Evolutionary conservation across 176 grass and related monocot genomes (phyloP).

Genomic region (Bromus sterilis): DNA sequence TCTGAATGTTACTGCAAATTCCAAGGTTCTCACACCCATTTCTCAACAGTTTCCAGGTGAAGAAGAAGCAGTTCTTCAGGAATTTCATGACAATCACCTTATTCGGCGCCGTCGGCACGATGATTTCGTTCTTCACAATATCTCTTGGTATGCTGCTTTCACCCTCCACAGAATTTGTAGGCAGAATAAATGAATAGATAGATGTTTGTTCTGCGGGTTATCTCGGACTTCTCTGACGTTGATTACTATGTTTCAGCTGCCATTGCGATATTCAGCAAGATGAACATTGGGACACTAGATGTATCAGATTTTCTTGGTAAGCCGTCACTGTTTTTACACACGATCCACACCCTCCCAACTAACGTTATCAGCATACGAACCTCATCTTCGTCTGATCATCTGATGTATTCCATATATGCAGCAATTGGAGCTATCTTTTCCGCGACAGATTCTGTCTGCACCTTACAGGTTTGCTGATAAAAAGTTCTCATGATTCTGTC

Average conservation of each 20-base stretch:
- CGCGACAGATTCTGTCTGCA: constrained; percentile 98
- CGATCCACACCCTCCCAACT: neutral
- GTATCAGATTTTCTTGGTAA: constrained; percentile 96
- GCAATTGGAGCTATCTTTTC: constrained; percentile 99
- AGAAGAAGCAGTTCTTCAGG: constrained; percentile 98
- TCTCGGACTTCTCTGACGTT: constrained; percentile 17
- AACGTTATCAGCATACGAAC: neutral
- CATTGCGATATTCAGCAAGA: constrained; percentile 69
- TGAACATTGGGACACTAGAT: constrained; percentile 86
- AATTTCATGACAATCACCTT: constrained; percentile 97
- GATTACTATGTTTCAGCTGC: constrained; percentile 50
- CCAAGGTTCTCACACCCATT: constrained; percentile 13
- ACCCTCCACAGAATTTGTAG: neutral
- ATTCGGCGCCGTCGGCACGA: constrained; percentile 86
- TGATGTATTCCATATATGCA: constrained; percentile 29
- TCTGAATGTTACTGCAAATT: neutral
- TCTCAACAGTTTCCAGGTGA: constrained; percentile 90
- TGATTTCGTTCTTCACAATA: constrained; percentile 94
- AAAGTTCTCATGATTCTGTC: neutral
- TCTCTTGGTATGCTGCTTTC: constrained; percentile 62
- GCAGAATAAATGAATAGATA: neutral
- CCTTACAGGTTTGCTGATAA: constrained; percentile 62
- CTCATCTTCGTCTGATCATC: constrained; percentile 31
- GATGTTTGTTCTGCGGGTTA: neutral
- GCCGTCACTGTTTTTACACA: constrained; percentile 10